A percentile compares a stretch with the other conserved stretches of the same genome.
These are phyloP conservation scores for Vitis cinerea DNA, from an alignment of 164 flowering plant genomes.

Conservation along the genomic window DNA sequence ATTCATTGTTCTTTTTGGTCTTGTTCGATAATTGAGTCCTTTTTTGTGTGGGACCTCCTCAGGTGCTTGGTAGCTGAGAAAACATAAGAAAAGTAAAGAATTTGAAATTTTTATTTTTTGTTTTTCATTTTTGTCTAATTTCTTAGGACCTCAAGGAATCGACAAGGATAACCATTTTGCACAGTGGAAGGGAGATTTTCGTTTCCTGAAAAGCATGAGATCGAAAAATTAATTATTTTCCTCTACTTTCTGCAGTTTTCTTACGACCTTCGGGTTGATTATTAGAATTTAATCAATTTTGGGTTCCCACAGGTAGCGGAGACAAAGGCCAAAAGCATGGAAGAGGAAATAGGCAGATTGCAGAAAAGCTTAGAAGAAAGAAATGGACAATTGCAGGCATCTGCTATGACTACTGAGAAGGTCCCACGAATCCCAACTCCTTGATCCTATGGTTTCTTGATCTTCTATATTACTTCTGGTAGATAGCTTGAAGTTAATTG, in stretches of 20 bases:
- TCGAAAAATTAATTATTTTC: not conserved
- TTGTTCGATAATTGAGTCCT: constrained; percentile 3
- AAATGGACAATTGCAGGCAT: constrained; percentile 52
- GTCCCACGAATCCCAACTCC: constrained; percentile 24
- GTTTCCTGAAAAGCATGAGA: too few relatives aligned
- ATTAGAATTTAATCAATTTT: not conserved
- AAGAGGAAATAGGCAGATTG: constrained; percentile 57
- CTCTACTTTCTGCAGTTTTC: too few relatives aligned
- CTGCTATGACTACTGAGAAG: constrained; percentile 60
- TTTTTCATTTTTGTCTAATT: too few relatives aligned
- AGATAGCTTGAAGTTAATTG: too few relatives aligned
- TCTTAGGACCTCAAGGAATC: too few relatives aligned
- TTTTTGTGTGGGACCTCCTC: constrained; percentile 16
- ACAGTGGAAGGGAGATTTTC: too few relatives aligned
- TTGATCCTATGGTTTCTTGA: not conserved
- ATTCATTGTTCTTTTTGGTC: constrained; percentile 12
- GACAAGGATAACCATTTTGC: too few relatives aligned
- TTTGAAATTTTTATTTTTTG: too few relatives aligned
- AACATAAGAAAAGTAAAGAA: too few relatives aligned
- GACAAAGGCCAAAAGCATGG: constrained; percentile 63
- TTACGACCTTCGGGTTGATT: not conserved
- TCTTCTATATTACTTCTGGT: too few relatives aligned
- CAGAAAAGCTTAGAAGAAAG: constrained; percentile 72
- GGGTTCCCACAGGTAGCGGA: constrained; percentile 55
- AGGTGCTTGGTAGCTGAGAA: too few relatives aligned